Base-by-base conservation (phyloP, 1,284 basidiomycete species). In the Apiotrichum mycotoxinovorans region DNA sequence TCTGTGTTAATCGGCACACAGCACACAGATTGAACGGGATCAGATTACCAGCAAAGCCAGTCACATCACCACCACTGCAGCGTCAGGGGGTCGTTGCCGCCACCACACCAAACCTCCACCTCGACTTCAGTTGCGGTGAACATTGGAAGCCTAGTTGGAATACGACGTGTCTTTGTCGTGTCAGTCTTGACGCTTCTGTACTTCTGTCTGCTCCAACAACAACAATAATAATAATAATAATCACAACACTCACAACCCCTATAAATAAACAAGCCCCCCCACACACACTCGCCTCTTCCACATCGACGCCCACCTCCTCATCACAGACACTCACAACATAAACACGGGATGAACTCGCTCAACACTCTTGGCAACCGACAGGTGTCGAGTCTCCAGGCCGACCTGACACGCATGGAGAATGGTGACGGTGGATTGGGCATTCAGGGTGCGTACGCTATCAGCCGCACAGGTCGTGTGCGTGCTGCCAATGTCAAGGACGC, bases 351-450 rank as follows among this genome's bases (percentile, higher is more conserved):
- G 92, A 94, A 96, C 79, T 92, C 91, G 33, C 82, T 97, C 25
- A 96, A 96, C 79, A 91, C 91, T 1, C 87, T 90, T 47, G 93
- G 92, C 2, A 88, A 94, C 20, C 84, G 93, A 43, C 93, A 97
- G 77, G 89, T 91, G 33, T 87, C 86, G 68, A 91, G 89, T 1
- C 84, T 97, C 53, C 86, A 91, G 67, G 83, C 87, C 5, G 93
- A 97, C 80, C 79, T 97, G 26, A 87, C 90, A 57, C 83, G 85
- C 40, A 80, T 94, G 66, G 84, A 85, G 57, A 83, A 83, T 77
- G 90, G 90, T 18, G 90, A 93, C 67, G 81, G 79, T 44, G 90
- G 89, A 15, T 83, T 88, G 1, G 85, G 90, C 17, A 79, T 93
- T 35, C 79, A 91, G 80, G 91, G 91, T 93, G 76, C 77, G 84